Evolutionary conservation across 73 alveolate genomes (phyloP), one percentile per base, ranked within the genome.

Genomic region (Paramecium biaurelia): DNA sequence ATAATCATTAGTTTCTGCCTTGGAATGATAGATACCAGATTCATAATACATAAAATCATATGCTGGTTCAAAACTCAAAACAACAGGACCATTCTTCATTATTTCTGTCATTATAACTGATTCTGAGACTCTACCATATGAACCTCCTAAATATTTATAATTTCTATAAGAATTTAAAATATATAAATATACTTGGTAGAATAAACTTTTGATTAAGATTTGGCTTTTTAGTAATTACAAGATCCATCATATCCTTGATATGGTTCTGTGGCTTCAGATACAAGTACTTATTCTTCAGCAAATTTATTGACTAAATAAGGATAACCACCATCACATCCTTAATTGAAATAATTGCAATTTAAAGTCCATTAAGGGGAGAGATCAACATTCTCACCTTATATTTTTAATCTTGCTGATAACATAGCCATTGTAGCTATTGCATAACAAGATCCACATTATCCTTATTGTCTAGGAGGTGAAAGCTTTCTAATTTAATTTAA

Each of bases 241-340:
- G 68, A 12, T 63, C 92, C 92, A 72, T 89, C 94, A 37, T 4
- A 18, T 49, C 92, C 94, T 70, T 38, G 23, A 41, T 89, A 89
- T 57, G 94, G 94, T 57, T 89, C 92, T 23, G 85, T 34, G 11
- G 82, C 15, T 70, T 89, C 94, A 43, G 94, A 82, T 18, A 89
- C 94, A 18, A 82, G 43, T 18, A 57, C 74, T 23, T 58, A 67
- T 30, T 89, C 94, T 21, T 57, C 49, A 32, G 70, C 85, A 35
- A 89, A 89, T 45, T 89, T 89, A 24, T 82, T 89, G 6, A 89
- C 94, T n/a, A 89, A 49, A 35, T 70, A 89, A 37, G 92, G 92
- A 89, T 89, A 89, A 42, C 94, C 94, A 43, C 94, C 94, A 89
- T 89, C 90, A 24, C 94, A 89, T 57, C 94, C 94, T 70, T 89